Base-by-base conservation (phyloP, 2,329 filamentous ascomycete species). In the Tolypocladium sp. region DNA sequence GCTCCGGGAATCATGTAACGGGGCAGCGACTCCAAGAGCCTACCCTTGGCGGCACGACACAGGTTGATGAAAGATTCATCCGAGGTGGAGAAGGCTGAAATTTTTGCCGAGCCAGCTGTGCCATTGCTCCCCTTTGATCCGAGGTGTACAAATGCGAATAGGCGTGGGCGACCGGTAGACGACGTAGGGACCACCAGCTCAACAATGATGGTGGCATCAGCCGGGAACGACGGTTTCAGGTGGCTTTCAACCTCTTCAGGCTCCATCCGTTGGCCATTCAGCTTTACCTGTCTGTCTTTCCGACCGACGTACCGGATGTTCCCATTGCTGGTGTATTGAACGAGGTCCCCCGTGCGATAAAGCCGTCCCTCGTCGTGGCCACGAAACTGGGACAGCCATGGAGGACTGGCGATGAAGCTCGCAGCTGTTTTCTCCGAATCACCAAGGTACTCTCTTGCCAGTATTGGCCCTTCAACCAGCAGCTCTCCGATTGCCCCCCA, bases 291-390 rank as follows among this genome's bases (percentile, higher is more conserved):
- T 17, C 37, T 25, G 51, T 61, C 60, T 8, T 33, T 55, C 6
- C 58, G 58, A 20, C 60, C 55, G 5, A 61, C 12, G 40, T 55
- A 60, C 20, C 51, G 49, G 17, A 60, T 30, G 4, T 30, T 27
- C n/a, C 56, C 40, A 12, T 40, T 30, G 33, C 33, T 40, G 4
- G 51, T 67, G 35, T 78, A 79, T 46, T 67, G 68, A 3, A 71
- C 78, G 10, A 82, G 68, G 61, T 82, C 79, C 3, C 79, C 79
- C 2, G 79, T 80, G 57, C 75, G 76, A 65, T 80, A 82, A 15
- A 76, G 59, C 4, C 10, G 56, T 60, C 53, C 51, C 8, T 25
- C 56, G 77, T 73, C 56, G 35, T 58, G 42, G 12, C 59, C 59
- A 10, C 59, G 59, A 22, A 60, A 20, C 3, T 25, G 38, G 2